Percentiles rank a stretch among this genome's conserved stretches.
These are phyloP conservation scores for Backusella australiensis DNA, from an alignment of 192 early-diverging fungal genomes.

Conservation along the genomic window DNA sequence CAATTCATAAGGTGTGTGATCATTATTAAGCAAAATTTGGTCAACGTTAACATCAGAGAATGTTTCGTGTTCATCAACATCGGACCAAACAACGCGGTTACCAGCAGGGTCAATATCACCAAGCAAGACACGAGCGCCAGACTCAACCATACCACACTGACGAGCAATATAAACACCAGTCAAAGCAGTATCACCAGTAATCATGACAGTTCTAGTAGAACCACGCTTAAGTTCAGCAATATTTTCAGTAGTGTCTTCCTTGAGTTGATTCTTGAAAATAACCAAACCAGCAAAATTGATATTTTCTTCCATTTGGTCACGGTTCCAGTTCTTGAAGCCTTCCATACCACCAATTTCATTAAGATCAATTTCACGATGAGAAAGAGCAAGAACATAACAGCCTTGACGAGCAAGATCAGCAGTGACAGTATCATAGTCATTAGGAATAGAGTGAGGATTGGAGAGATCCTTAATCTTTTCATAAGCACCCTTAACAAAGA, in stretches of 20 bases:
- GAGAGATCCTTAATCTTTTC: constrained; percentile 66
- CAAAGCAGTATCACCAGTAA: constrained; percentile 78
- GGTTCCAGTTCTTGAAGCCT: constrained; percentile 30
- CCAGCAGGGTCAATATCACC: constrained; percentile 48
- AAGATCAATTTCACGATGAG: constrained; percentile 47
- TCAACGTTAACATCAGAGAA: constrained; percentile 37
- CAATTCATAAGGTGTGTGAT: constrained; percentile 54
- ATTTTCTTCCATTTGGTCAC: constrained; percentile 61
- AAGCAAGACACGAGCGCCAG: constrained; percentile 37
- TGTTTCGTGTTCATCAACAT: constrained; percentile 49
- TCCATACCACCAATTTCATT: constrained; percentile 32
- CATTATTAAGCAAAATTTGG: constrained; percentile 25
- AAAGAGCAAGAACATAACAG: constrained; percentile 74
- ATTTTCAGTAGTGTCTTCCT: constrained; percentile 66
- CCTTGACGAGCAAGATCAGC: constrained; percentile 61
- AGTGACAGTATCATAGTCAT: constrained; percentile 52
- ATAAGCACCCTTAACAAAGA: constrained; percentile 70
- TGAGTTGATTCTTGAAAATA: constrained; percentile 77
- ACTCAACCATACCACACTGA: constrained; percentile 46
- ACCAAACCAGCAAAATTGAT: constrained; percentile 59
- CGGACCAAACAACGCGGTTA: constrained; percentile 50
- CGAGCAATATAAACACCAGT: constrained; percentile 76
- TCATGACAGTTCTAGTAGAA: constrained; percentile 73
- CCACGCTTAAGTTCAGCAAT: constrained; percentile 68
- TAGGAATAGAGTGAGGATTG: constrained; percentile 48